These are phyloP conservation scores for Daldinia loculata DNA, from an alignment of 495 filamentous ascomycete species.

Conservation along the genomic window DNA sequence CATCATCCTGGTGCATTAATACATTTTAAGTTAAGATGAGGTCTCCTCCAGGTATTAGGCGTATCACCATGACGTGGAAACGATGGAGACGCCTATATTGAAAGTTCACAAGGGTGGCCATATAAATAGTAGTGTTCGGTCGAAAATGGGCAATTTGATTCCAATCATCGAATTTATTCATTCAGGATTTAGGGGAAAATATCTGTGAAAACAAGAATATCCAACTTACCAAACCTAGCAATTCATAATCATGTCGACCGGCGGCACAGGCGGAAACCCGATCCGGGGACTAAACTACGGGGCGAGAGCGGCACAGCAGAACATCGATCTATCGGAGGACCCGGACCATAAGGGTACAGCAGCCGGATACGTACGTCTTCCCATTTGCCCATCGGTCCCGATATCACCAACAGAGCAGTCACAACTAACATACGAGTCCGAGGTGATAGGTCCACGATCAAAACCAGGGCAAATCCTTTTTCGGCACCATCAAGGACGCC, in stretches of 20 bases:
- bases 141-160: neutral
- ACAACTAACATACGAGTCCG: neutral
- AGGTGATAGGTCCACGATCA: conserved; percentile 15
- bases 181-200: neutral
- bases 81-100: conserved; percentile 3
- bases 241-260: conserved; percentile 31
- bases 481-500: conserved; percentile 34
- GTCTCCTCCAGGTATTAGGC: neutral
- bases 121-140: neutral
- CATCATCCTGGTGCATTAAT: conserved; percentile 3
- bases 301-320: conserved; percentile 10
- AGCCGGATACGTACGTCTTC: conserved; percentile 34
- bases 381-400: neutral
- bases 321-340: conserved; percentile 28
- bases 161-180: neutral
- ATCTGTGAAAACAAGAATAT: neutral
- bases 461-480: conserved; percentile 23
- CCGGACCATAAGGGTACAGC: conserved; percentile 37
- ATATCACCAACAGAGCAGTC: neutral
- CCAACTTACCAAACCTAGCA: neutral
- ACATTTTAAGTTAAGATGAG: conserved; percentile 6
- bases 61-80: conserved; percentile 37
- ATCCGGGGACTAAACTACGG: conserved; percentile 23
- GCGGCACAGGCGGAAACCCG: conserved; percentile 31
- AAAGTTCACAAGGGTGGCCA: neutral